Evolutionary conservation across 345 rosid species (phyloP).

Genomic region (Melaleuca alternifolia): DNA sequence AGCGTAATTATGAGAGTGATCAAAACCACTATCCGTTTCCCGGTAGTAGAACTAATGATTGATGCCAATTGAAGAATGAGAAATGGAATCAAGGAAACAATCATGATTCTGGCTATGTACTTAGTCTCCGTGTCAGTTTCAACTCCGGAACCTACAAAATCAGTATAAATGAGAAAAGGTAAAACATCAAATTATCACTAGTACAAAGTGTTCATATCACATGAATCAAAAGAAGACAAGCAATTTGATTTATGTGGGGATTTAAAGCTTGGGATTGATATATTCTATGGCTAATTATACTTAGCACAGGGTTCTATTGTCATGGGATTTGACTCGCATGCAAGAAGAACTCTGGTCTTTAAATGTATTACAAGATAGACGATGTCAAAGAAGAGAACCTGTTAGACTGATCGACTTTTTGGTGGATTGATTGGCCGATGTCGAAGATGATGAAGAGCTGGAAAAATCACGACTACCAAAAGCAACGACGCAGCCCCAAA

Average conservation of each 20-base stretch:
- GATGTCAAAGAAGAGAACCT: neutral
- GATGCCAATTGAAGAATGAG: slow-evolving; percentile 30
- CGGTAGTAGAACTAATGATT: slow-evolving; percentile 15
- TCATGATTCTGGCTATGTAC: slow-evolving; percentile 21
- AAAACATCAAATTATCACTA: neutral
- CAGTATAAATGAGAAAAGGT: neutral
- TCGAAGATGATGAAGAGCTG: slow-evolving; percentile 2
- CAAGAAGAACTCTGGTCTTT: neutral
- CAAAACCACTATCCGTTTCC: slow-evolving; percentile 12
- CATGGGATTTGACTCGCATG: neutral
- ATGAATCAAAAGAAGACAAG: neutral
- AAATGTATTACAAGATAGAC: neutral
- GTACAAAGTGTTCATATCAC: neutral
- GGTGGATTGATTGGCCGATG: neutral
- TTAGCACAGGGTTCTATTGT: neutral
- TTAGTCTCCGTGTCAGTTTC: slow-evolving; percentile 25
- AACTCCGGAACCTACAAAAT: slow-evolving; percentile 31
- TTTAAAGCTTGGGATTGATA: neutral
- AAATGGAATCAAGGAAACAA: slow-evolving; percentile 28
- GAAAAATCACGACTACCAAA: slow-evolving; percentile 28
- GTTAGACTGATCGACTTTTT: slow-evolving; percentile 1
- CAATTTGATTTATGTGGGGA: neutral
- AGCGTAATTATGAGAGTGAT: slow-evolving; percentile 20
- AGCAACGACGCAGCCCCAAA: slow-evolving; percentile 33
- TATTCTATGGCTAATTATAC: neutral